A percentile compares a stretch with the other conserved stretches of the same genome.
phyloP scores from a whole-genome alignment of 768 basidiomycete genomes.

The Suillus subalutaceus region DNA sequence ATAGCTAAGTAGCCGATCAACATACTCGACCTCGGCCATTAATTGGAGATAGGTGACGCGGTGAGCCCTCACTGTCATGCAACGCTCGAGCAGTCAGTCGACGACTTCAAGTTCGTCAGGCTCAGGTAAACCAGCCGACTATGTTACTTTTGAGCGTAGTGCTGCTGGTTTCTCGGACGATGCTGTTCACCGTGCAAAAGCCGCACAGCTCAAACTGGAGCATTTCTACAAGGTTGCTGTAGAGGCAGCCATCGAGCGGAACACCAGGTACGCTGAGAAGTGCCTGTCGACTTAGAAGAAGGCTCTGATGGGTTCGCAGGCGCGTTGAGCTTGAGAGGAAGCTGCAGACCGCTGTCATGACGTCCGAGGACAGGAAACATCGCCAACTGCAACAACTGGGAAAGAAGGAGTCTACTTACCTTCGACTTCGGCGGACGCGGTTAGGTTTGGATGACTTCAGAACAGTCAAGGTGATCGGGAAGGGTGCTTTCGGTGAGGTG shows the following conservation, averaged over 20 bases:
- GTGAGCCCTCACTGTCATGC: slow-evolving; percentile 20
- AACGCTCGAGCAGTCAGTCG: slow-evolving; percentile 34
- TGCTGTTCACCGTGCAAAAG: slow-evolving; percentile 81
- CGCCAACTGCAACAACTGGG: slow-evolving; percentile 83
- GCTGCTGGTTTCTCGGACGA: slow-evolving; percentile 77
- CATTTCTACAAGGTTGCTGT: slow-evolving; percentile 97
- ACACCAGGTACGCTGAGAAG: slow-evolving; percentile 66
- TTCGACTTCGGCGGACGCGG: slow-evolving; percentile 86
- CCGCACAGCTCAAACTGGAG: slow-evolving; percentile 93
- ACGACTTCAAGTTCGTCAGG: slow-evolving; percentile 20
- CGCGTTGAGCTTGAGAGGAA: slow-evolving; percentile 87
- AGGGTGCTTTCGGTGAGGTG: slow-evolving; percentile 98
- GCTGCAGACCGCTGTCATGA: slow-evolving; percentile 66
- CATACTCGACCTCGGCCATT: neutral
- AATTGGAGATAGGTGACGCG: neutral
- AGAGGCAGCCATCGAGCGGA: slow-evolving; percentile 92
- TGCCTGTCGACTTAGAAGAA: neutral
- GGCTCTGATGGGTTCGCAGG: slow-evolving; percentile 42
- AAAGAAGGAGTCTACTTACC: slow-evolving; percentile 85
- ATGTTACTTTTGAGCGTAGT: slow-evolving; percentile 91
- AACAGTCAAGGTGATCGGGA: slow-evolving; percentile 98
- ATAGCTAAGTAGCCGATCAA: neutral
- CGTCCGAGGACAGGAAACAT: slow-evolving; percentile 84
- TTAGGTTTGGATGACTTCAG: slow-evolving; percentile 91
- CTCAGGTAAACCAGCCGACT: slow-evolving; percentile 58